Evolutionary conservation across 306 rosid species (phyloP), one percentile per base, ranked within the genome.

Genomic region (Begonia fuchsioides): DNA sequence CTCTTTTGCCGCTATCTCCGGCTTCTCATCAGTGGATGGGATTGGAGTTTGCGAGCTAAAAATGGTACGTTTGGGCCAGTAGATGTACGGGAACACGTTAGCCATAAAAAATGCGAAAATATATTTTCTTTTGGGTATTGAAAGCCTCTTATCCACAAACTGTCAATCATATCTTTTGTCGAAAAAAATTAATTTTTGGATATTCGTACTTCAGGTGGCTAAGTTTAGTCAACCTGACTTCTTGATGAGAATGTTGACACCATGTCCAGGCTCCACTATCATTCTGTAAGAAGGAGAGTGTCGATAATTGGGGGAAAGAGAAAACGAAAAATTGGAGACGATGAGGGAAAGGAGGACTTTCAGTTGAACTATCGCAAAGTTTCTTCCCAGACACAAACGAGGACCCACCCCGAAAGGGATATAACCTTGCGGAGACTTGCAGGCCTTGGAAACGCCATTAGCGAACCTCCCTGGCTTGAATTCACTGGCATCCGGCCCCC

Each of bases 401-500:
- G 76, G 72, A 0, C 98, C 98, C 12, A 76, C 46, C 14, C 98
- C 98, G 46, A 90, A 90, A 2, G 98, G 98, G 49, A 75, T 56
- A 46, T 81, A 90, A 0, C 81, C 73, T 9, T 77, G 92, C 10
- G 94, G 81, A 53, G 48, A 65, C 62, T 73, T 90, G 76, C 90
- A 79, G 15, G 94, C 87, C 16, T 69, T 76, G 1, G 85, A 68
- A 26, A 90, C 72, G 6, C 98, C 98, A 12, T 79, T 79, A 10
- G 53, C 66, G 61, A 90, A 90, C 58, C 98, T 72, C 53, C 81
- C 94, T 39, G 98, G 98, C 44, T 67, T 81, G 61, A 90, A 90
- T 55, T 81, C 81, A 47, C 77, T 75, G 0, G 79, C 83, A 52
- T 90, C 87, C 5, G 61, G 68, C 54, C 98, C 98, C 98, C 98